phyloP scores from a whole-genome alignment of 1,284 basidiomycete species.

The Pseudozyma hubeiensis region DNA sequence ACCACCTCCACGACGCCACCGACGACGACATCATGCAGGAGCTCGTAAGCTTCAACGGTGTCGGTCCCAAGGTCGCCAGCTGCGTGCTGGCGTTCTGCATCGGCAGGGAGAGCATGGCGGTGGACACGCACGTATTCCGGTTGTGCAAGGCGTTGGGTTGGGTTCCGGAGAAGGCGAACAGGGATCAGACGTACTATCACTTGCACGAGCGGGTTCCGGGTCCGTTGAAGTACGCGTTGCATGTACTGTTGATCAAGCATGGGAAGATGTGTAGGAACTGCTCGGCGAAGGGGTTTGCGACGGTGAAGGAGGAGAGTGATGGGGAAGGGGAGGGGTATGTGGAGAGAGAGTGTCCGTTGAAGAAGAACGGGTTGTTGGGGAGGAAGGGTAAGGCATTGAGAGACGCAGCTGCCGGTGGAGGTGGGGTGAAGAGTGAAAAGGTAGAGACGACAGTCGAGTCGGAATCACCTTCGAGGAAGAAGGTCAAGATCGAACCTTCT shows the following conservation, averaged over 20 bases:
- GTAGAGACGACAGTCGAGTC: constrained; percentile 11
- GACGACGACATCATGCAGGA: constrained; percentile 78
- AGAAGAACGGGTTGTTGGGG: constrained; percentile 38
- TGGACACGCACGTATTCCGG: constrained; percentile 77
- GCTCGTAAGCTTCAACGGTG: constrained; percentile 70
- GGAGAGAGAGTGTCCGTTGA: constrained; percentile 44
- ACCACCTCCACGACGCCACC: constrained; percentile 69
- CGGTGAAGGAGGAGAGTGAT: constrained; percentile 58
- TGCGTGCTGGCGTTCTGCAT: constrained; percentile 83
- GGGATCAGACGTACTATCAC: constrained; percentile 79
- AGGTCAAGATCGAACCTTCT: constrained; percentile 8
- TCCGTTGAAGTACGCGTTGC: constrained; percentile 78
- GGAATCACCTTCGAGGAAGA: constrained; percentile 7
- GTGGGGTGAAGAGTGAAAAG: background rate
- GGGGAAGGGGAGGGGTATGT: constrained; percentile 2
- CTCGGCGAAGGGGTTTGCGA: constrained; percentile 64
- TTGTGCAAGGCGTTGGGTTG: constrained; percentile 77
- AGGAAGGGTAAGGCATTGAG: constrained; percentile 49
- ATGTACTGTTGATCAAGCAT: constrained; percentile 79
- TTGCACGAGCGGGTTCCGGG: constrained; percentile 76
- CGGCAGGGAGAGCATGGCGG: constrained; percentile 79
- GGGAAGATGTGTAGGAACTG: constrained; percentile 69
- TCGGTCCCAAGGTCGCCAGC: constrained; percentile 82
- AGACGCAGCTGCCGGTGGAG: constrained; percentile 26
- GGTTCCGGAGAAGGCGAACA: constrained; percentile 75